Percentiles rank a stretch among this genome's conserved stretches.
phyloP scores from a whole-genome alignment of 2,329 filamentous ascomycete genomes.

The Pseudopyricularia cyperi region DNA sequence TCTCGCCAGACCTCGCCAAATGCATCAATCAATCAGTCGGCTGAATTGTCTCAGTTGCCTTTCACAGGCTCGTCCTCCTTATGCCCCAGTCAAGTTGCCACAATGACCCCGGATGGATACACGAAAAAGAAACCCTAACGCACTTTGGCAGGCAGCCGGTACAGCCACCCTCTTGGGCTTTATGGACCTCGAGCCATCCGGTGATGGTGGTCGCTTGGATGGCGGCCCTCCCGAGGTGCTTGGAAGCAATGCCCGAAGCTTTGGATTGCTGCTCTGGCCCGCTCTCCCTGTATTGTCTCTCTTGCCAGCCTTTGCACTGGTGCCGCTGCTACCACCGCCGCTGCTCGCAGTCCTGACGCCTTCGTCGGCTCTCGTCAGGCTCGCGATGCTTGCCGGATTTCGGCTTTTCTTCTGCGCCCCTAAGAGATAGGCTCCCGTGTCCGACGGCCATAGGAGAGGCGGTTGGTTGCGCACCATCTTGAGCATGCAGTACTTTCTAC shows the following conservation, averaged over 20 bases:
- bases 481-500: too few species aligned
- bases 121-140: background rate
- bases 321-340: background rate
- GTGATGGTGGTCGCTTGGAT: background rate
- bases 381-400: background rate
- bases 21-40: too few species aligned
- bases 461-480: background rate
- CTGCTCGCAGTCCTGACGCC: background rate
- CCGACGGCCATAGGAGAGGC: background rate
- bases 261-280: background rate
- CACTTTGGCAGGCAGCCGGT: conserved; percentile 3
- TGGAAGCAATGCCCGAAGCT: background rate
- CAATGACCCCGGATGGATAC: too few species aligned
- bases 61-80: too few species aligned
- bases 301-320: too few species aligned
- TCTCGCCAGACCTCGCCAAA: background rate
- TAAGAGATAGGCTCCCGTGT: background rate
- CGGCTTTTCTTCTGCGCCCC: background rate
- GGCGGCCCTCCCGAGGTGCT: background rate
- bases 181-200: background rate
- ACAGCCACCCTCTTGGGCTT: conserved; percentile 1
- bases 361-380: background rate
- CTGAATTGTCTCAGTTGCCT: too few species aligned
- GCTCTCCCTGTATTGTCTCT: background rate
- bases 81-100: too few species aligned